Base-by-base conservation (phyloP, 768 basidiomycete genomes). In the Tylopilus vinaceipallidus region DNA sequence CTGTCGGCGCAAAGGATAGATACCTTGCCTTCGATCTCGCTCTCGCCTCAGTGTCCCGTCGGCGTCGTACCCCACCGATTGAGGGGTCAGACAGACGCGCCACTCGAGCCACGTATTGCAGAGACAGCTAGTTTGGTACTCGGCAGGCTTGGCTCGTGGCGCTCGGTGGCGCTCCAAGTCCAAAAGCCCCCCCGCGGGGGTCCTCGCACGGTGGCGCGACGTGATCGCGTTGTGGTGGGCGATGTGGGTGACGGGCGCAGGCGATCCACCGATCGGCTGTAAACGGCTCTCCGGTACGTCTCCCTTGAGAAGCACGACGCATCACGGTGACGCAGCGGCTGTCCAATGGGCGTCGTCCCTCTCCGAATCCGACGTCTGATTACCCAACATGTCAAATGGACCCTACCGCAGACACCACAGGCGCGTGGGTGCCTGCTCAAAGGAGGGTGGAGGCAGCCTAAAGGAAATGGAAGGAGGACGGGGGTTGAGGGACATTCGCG, bases 401-500 rank as follows among this genome's bases (percentile, higher is more conserved):
- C 47, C 37, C 23, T 19, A 26, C 42, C 40, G 32, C 27, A 20
- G 19, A 49, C 17, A 10, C 19, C 17, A 36, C 44, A 43, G 27
- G 45, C 37, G 45, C 3, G 20, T 12, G 11, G 14, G n/a, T 22
- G 36, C 16, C 6, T 17, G 12, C 37, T 8, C 34, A 33, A 22
- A 39, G 30, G 13, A 42, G 17, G 35, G 17, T 42, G 11, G 23
- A 16, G 13, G 22, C 16, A 19, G 16, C 27, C 12, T n/a, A 19
- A 23, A 32, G 19, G 5, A 33, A 30, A 23, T n/a, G 41, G 33
- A 35, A 38, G 30, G 33, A 13, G n/a, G 20, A 40, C 1, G 24
- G 9, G 6, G 4, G 26, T 30, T 44, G 55, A 47, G 45, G 42
- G 55, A 42, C 35, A 57, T 53, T 47, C 27, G 40, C 55, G 36